Base-by-base conservation (phyloP, 768 basidiomycete species). In the Calocybe indica region DNA sequence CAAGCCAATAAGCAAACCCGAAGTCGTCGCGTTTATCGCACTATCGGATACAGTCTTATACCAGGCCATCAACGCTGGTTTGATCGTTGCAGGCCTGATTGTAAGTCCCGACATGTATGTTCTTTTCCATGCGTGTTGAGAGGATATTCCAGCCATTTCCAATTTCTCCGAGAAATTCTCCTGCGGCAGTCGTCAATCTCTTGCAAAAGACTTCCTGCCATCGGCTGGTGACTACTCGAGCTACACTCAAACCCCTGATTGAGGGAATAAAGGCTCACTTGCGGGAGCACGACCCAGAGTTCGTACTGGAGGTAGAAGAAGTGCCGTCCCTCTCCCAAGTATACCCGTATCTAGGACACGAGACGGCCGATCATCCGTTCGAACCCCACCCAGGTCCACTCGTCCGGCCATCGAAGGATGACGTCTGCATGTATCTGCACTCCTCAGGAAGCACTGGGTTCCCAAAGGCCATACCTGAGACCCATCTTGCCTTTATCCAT, bases 391-490 rank as follows among this genome's bases (percentile, higher is more conserved):
- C 63, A 62, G 4, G 43, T 35, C 30, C 50, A 54, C 2, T 33
- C 36, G 0, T 40, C 45, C 1, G 46, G 48, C 6, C 51, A 50
- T 41, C 22, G 53, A 45, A 45, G 1, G 51, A 65, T 8, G 58
- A 52, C 12, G 33, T 62, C 6, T 33, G 55, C n/a, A 46, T 57
- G 30, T 64, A 62, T 46, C 45, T 70, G 2, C 68, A 72, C 45
- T 73, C 72, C 0, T 71, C 72, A 0, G 70, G 70, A 9, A 70
- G 71, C 38, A 69, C 71, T 0, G 68, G 69, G 1, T 62, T 65
- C 15, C 68, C 70, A 0, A 70, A 69, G 42, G 56, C 69, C 1
- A 65, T 72, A 35, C 53, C 60, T 1, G 56, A 62, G 35, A 66
- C 57, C 2, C 43, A 63, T 38, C 37, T 50, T 1, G 55, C 49